Base-by-base conservation (phyloP, 345 rosid genomes). In the Durio zibethinus region DNA sequence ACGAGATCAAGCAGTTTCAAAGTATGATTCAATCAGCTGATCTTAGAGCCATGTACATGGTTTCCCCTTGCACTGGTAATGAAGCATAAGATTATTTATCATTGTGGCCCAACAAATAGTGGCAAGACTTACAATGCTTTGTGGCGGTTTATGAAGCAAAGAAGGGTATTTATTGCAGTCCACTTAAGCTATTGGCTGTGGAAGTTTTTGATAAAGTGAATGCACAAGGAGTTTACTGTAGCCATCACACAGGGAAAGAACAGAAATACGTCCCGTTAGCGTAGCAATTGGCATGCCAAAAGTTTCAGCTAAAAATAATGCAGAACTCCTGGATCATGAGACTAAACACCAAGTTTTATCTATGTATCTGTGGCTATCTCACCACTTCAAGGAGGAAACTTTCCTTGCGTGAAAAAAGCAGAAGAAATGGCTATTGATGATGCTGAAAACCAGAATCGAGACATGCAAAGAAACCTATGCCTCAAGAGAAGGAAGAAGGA, bases 71-170 rank as follows among this genome's bases (percentile, higher is more conserved):
- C 98, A 33, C 83, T 97, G 38, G 97, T 90, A 10, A 95, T 95
- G 97, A 95, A 90, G 81, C n/a, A n/a, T n/a, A n/a, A n/a, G n/a
- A n/a, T n/a, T n/a, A n/a, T n/a, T 43, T 95, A 95, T 78, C 99
- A 95, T 78, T 91, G 98, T 86, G 99, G 99, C 70, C 99, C 98
- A 4, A 95, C 99, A 36, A 95, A 95, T 48, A 95, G 98, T 79
- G 98, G 99, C 20, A 95, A 95, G 81, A 95, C 99, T 29, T 95
- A 89, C 76, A 91, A 91, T 81, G 98, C 98, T 54, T 75, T 94
- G 87, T 97, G 93, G 65, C 78, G 88, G 68, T 94, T 87, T 86
- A 93, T 91, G 97, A 91, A 83, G 98, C 95, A 72, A 87, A 87
- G 80, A 93, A 89, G 68, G n/a, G n/a, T n/a, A n/a, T n/a, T n/a